Percentiles rank a stretch among this genome's conserved stretches.
These are phyloP conservation scores for Cyberlindnera maclurae DNA, from an alignment of 805 yeast genomes.

Conservation along the genomic window DNA sequence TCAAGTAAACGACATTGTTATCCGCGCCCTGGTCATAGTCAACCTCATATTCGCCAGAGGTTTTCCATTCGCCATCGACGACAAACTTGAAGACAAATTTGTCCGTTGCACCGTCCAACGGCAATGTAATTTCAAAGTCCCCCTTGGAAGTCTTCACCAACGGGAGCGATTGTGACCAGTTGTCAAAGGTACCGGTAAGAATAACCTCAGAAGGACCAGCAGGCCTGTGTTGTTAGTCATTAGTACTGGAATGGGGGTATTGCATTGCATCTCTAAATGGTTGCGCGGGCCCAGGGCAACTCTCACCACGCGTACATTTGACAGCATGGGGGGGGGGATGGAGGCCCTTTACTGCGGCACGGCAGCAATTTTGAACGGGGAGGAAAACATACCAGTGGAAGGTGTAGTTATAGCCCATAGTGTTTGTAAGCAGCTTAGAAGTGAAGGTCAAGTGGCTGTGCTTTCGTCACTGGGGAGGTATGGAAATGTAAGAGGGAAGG, in stretches of 20 bases:
- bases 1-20: conserved; percentile 29
- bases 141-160: conserved; percentile 56
- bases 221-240: conserved; percentile 28
- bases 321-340: too few species aligned
- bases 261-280: too few species aligned
- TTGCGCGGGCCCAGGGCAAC: too few species aligned
- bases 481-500: neutral
- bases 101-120: conserved; percentile 33
- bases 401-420: conserved; percentile 11
- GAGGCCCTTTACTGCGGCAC: too few species aligned
- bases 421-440: neutral
- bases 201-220: conserved; percentile 50
- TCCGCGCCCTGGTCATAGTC: conserved; percentile 34
- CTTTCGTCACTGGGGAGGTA: too few species aligned
- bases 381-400: conserved; percentile 11
- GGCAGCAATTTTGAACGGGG: too few species aligned
- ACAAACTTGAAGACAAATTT: conserved; percentile 47
- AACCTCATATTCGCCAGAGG: conserved; percentile 34
- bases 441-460: too few species aligned
- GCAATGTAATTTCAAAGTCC: conserved; percentile 52
- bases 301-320: too few species aligned
- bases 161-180: conserved; percentile 56
- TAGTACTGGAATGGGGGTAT: too few species aligned
- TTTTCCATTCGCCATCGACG: conserved; percentile 64
- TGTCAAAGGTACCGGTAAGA: conserved; percentile 65